phyloP scores from a whole-genome alignment of 1,284 basidiomycete genomes.

The Trichosporon sp. region DNA sequence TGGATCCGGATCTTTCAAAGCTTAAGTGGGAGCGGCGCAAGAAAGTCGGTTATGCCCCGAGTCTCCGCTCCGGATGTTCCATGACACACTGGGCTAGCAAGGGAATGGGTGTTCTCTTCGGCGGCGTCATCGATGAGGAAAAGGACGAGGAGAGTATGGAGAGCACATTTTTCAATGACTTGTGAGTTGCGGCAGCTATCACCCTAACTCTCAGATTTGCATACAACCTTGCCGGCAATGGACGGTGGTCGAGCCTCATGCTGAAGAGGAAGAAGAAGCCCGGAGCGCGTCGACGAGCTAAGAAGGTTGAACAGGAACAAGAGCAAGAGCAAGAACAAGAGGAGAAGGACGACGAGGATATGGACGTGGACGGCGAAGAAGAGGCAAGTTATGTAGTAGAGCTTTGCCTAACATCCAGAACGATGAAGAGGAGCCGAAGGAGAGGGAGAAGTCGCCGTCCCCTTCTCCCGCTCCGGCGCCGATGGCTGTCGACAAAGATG shows the following conservation, averaged over 20 bases:
- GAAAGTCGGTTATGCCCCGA: constrained; percentile 68
- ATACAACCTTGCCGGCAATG: constrained; percentile 72
- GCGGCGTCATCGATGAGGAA: constrained; percentile 88
- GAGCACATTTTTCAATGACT: constrained; percentile 76
- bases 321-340: constrained; percentile 39
- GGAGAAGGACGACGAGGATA: constrained; percentile 41
- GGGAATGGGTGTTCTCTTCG: constrained; percentile 74
- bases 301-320: constrained; percentile 20
- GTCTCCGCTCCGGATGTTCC: constrained; percentile 56
- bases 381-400: constrained; percentile 22
- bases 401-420: constrained; percentile 40
- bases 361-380: constrained; percentile 15
- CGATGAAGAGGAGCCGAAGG: constrained; percentile 14
- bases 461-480: constrained; percentile 8
- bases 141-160: constrained; percentile 79
- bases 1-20: constrained; percentile 53
- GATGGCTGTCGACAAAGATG: constrained; percentile 30
- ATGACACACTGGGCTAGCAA: constrained; percentile 52
- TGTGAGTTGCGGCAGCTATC: constrained; percentile 53
- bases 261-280: constrained; percentile 57
- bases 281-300: constrained; percentile 49
- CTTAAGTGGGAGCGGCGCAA: constrained; percentile 84
- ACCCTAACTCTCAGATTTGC: constrained; percentile 58
- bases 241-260: constrained; percentile 72
- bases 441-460: constrained; percentile 5